phyloP scores from a whole-genome alignment of 331 rosid genomes.

The Phaseolus coccineus region DNA sequence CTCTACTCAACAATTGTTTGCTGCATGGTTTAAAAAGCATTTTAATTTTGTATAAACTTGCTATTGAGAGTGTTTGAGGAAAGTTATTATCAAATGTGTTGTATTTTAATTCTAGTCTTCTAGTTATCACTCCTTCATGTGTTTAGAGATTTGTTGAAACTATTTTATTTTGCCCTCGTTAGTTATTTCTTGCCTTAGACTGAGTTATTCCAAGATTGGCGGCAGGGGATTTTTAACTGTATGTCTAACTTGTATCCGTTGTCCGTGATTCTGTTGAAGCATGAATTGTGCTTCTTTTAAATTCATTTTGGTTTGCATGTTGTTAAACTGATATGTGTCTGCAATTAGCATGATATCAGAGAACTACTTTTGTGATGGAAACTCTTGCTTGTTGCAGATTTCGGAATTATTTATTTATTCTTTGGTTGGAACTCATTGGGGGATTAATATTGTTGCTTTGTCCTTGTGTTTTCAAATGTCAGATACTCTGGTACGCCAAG shows the following conservation, averaged over 20 bases:
- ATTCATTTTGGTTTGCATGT: conserved; percentile 1
- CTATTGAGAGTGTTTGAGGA: conserved; percentile 8
- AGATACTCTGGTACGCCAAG: conserved; percentile 96
- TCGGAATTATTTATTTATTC: neutral
- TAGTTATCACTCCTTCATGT: neutral
- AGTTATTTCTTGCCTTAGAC: conserved; percentile 11
- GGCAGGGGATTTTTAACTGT: neutral
- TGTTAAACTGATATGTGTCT: neutral
- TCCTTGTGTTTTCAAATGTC: conserved; percentile 49
- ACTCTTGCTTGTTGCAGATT: conserved; percentile 17
- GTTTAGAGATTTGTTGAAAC: neutral
- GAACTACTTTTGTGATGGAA: conserved; percentile 4
- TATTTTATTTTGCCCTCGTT: neutral
- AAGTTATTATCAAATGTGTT: neutral
- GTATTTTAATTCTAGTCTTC: conserved; percentile 1
- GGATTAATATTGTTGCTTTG: conserved; percentile 22
- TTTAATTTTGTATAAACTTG: conserved; percentile 13
- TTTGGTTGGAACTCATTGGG: conserved; percentile 21
- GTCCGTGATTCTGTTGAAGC: conserved; percentile 15
- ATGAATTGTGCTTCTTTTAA: conserved; percentile 9
- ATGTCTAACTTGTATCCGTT: neutral
- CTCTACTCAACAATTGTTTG: neutral
- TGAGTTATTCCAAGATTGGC: neutral
- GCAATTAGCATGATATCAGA: neutral
- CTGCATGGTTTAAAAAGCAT: conserved; percentile 4